phyloP scores from a whole-genome alignment of 768 basidiomycete genomes.

The Strobilomyces dryophilus region DNA sequence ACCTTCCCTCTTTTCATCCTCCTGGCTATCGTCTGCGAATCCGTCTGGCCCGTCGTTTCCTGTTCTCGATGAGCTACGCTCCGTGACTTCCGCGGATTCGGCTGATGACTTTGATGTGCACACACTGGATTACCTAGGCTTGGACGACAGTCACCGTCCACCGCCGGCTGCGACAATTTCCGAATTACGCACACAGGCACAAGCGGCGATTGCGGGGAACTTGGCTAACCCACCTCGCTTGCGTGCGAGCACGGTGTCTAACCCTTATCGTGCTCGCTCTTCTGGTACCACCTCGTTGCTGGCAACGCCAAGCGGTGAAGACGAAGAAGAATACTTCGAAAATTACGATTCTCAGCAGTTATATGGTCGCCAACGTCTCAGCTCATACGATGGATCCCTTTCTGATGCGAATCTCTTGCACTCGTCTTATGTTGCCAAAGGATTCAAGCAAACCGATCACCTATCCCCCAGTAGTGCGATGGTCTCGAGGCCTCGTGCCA shows the following conservation, averaged over 20 bases:
- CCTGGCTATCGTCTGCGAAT: conserved; percentile 73
- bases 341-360: conserved; percentile 41
- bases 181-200: conserved; percentile 85
- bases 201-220: conserved; percentile 84
- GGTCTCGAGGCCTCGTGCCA: conserved; percentile 65
- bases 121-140: conserved; percentile 93
- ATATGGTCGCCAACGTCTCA: conserved; percentile 55
- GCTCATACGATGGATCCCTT: conserved; percentile 54
- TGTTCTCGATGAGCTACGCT: conserved; percentile 76
- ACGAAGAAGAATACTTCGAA: conserved; percentile 76
- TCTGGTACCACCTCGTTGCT: conserved; percentile 58
- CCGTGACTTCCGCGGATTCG: conserved; percentile 74
- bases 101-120: conserved; percentile 88
- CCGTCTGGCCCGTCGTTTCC: conserved; percentile 54
- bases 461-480: conserved; percentile 44
- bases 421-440: conserved; percentile 62
- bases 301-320: conserved; percentile 56
- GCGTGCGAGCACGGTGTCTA: conserved; percentile 90
- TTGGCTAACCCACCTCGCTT: conserved; percentile 74
- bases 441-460: conserved; percentile 72
- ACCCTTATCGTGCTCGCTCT: conserved; percentile 76
- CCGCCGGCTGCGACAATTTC: conserved; percentile 84
- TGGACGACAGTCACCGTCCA: conserved; percentile 74
- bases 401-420: conserved; percentile 51
- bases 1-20: conserved; percentile 83